A percentile compares a stretch with the other conserved stretches of the same genome.
phyloP scores from a whole-genome alignment of 192 early-diverging fungal species.

The Glomus cerebriforme region DNA sequence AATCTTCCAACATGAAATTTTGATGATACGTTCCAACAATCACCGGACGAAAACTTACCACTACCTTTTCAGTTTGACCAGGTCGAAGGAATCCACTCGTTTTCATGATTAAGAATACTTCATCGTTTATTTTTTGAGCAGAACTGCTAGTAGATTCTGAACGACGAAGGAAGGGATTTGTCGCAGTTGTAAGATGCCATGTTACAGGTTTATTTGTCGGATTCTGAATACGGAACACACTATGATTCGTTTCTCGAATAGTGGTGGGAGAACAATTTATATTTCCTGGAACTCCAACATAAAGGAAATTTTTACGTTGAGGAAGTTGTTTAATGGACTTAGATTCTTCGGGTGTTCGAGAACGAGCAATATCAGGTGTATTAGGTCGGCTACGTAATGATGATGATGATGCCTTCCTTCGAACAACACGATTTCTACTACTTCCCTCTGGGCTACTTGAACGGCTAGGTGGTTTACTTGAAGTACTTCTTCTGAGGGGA shows the following conservation, averaged over 20 bases:
- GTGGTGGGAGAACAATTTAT: slow-evolving; percentile 19
- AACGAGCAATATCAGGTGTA: slow-evolving; percentile 24
- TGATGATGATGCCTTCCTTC: background rate
- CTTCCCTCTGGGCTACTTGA: slow-evolving; percentile 25
- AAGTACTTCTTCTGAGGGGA: background rate
- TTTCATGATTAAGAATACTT: slow-evolving; percentile 31
- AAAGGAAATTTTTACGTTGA: slow-evolving; percentile 31
- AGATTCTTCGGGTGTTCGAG: slow-evolving; percentile 28
- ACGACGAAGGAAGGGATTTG: slow-evolving; percentile 26
- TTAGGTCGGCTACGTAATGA: slow-evolving; percentile 27
- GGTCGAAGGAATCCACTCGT: slow-evolving; percentile 29
- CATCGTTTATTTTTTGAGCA: slow-evolving; percentile 30
- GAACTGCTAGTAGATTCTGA: slow-evolving; percentile 21
- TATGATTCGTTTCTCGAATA: slow-evolving; percentile 19
- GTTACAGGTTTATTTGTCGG: slow-evolving; percentile 31
- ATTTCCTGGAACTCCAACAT: slow-evolving; percentile 21
- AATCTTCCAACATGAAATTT: slow-evolving; percentile 31
- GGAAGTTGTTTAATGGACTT: slow-evolving; percentile 8
- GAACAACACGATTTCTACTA: background rate
- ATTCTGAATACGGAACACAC: slow-evolving; percentile 30
- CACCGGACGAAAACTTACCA: slow-evolving; percentile 28
- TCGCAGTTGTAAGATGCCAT: slow-evolving; percentile 33
- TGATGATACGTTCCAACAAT: slow-evolving; percentile 27
- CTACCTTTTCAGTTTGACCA: slow-evolving; percentile 23
- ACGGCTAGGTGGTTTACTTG: slow-evolving; percentile 25